Evolutionary conservation across 2,329 filamentous ascomycete species (phyloP).

Genomic region (Triangularia setosa): DNA sequence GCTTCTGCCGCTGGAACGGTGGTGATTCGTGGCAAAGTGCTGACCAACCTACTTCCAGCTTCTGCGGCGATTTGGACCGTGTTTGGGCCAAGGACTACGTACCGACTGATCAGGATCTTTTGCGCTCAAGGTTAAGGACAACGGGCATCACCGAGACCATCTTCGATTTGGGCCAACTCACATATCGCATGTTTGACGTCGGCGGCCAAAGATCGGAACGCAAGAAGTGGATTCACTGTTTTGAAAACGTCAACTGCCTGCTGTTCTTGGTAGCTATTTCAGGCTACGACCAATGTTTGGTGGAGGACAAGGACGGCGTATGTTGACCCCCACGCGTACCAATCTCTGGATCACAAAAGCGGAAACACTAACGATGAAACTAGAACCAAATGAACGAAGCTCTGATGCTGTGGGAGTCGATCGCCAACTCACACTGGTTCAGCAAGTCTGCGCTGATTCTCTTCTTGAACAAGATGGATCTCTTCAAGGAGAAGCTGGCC

Average conservation of each 20-base stretch:
- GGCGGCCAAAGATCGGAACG: conserved; percentile 88
- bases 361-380: conserved; percentile 22
- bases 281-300: conserved; percentile 92
- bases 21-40: neutral
- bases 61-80: conserved; percentile 74
- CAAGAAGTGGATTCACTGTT: conserved; percentile 97
- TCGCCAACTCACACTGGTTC: conserved; percentile 85
- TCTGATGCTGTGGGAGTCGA: conserved; percentile 80
- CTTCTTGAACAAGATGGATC: conserved; percentile 84
- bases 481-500: conserved; percentile 73
- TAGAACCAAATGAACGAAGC: conserved; percentile 92
- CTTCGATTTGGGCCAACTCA: conserved; percentile 86
- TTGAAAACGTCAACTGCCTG: conserved; percentile 88
- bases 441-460: conserved; percentile 76
- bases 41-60: conserved; percentile 50
- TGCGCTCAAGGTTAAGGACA: conserved; percentile 83
- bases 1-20: neutral
- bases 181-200: conserved; percentile 96
- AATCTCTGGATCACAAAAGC: neutral
- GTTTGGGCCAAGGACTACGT: conserved; percentile 75
- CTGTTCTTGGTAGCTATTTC: conserved; percentile 93
- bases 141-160: conserved; percentile 95
- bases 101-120: conserved; percentile 89
- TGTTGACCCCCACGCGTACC: conserved; percentile 33
- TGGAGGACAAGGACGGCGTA: conserved; percentile 95